Conservation (phyloP, 331 rosid species). For the Saraca asoca region DNA sequence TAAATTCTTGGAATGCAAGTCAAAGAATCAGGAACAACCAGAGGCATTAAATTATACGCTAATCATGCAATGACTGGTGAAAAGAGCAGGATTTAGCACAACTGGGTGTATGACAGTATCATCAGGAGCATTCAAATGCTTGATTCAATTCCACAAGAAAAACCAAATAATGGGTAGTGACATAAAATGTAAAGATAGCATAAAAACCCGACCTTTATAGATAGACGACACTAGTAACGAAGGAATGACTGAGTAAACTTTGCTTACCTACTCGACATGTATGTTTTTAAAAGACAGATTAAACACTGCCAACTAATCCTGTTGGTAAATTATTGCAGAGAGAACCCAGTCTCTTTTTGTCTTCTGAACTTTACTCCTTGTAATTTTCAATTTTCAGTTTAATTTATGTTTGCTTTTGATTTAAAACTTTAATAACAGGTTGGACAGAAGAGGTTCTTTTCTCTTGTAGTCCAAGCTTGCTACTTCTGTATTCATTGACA, state of each 20-base stretch:
- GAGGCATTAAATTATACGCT: slow-evolving; percentile 52
- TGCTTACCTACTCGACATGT: slow-evolving; percentile 73
- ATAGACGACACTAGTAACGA: slow-evolving; percentile 40
- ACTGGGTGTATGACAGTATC: slow-evolving; percentile 31
- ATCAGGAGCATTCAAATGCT: slow-evolving; percentile 49
- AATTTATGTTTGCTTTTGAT: no score
- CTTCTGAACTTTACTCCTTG: slow-evolving; percentile 27
- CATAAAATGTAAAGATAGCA: slow-evolving; percentile 51
- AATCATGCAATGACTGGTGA: slow-evolving; percentile 50
- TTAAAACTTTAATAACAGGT: no score
- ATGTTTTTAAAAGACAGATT: slow-evolving; percentile 71
- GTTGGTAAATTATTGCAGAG: slow-evolving; percentile 70
- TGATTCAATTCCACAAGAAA: slow-evolving; percentile 31
- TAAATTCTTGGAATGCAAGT: slow-evolving; percentile 49
- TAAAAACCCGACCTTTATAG: slow-evolving; percentile 60
- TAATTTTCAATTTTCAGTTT: slow-evolving; percentile 27
- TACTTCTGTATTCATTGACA: slow-evolving; percentile 58
- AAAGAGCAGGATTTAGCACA: neutral
- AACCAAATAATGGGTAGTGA: slow-evolving; percentile 47
- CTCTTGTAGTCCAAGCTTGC: slow-evolving; percentile 90
- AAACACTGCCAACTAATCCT: slow-evolving; percentile 93
- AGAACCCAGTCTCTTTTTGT: slow-evolving; percentile 55
- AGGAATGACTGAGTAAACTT: neutral
- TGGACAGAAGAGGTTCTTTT: slow-evolving; percentile 69
- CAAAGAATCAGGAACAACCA: slow-evolving; percentile 46